These are phyloP conservation scores for Ogataea glucozyma DNA, from an alignment of 805 yeast genomes.

Conservation along the genomic window DNA sequence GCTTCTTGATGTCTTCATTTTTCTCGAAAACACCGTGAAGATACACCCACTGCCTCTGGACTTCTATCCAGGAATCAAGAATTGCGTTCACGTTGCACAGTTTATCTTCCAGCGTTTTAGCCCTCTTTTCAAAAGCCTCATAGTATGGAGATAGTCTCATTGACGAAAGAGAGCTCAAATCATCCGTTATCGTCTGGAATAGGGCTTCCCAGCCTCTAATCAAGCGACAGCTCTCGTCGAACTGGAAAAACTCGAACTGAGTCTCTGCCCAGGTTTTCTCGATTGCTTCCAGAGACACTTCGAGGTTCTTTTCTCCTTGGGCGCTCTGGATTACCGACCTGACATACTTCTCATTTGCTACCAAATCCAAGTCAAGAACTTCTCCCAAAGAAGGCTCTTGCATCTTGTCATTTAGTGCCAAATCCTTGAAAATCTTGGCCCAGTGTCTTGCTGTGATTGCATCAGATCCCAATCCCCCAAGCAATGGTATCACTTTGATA, in stretches of 20 bases:
- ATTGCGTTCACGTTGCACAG: constrained; percentile 52
- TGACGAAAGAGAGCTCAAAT: constrained; percentile 60
- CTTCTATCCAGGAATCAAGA: constrained; percentile 75
- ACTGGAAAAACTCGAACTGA: constrained; percentile 54
- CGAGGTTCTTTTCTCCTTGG: constrained; percentile 67
- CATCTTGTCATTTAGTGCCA: constrained; percentile 20
- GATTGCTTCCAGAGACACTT: constrained; percentile 53
- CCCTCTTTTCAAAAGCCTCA: constrained; percentile 58
- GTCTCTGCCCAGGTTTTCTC: constrained; percentile 55
- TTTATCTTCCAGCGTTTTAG: constrained; percentile 53
- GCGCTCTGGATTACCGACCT: constrained; percentile 60
- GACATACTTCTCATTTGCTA: constrained; percentile 45
- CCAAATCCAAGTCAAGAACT: constrained; percentile 59
- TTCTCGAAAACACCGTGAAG: constrained; percentile 73
- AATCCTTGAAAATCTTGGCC: constrained; percentile 44
- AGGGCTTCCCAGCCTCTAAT: constrained; percentile 69
- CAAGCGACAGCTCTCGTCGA: constrained; percentile 51
- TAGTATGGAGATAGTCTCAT: constrained; percentile 72
- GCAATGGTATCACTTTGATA: constrained; percentile 38
- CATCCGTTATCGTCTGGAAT: constrained; percentile 58
- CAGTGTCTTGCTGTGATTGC: constrained; percentile 70
- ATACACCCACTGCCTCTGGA: constrained; percentile 87
- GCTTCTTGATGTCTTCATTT: constrained; percentile 55
- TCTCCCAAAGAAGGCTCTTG: constrained; percentile 50
- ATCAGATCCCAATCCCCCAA: constrained; percentile 53